These are phyloP conservation scores for Corylus heterophylla DNA, from an alignment of 306 rosid genomes.

Conservation along the genomic window DNA sequence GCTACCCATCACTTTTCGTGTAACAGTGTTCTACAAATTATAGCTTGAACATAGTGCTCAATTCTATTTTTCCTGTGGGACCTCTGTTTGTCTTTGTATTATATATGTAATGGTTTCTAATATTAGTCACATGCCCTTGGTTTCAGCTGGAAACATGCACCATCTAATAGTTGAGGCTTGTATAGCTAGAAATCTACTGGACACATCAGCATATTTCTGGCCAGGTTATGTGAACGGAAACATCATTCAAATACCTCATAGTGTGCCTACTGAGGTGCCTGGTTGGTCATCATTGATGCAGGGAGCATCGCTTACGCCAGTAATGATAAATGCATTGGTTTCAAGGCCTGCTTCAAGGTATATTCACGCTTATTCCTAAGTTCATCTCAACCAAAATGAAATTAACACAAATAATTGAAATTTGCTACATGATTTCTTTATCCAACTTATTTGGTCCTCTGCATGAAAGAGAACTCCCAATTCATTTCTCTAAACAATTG, in stretches of 20 bases:
- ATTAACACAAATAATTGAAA: background rate
- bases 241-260: slow-evolving; percentile 70
- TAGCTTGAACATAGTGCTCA: background rate
- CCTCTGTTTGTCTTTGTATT: slow-evolving; percentile 10
- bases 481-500: background rate
- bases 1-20: background rate
- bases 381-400: background rate
- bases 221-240: slow-evolving; percentile 81
- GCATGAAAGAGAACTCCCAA: background rate
- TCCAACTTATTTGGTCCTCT: background rate
- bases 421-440: background rate
- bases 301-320: slow-evolving; percentile 70
- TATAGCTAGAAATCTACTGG: slow-evolving; percentile 83
- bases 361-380: slow-evolving; percentile 9
- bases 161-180: slow-evolving; percentile 97
- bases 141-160: slow-evolving; percentile 93
- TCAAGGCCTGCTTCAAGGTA: slow-evolving; percentile 97
- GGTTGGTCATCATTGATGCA: slow-evolving; percentile 91
- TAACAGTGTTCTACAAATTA: background rate
- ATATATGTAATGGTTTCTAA: slow-evolving; percentile 4
- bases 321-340: slow-evolving; percentile 66
- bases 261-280: slow-evolving; percentile 66
- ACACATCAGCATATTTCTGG: slow-evolving; percentile 89
- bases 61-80: background rate
- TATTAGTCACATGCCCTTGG: slow-evolving; percentile 17